Evolutionary conservation across 2,329 filamentous ascomycete species (phyloP), one percentile per base, ranked within the genome.

Genomic region (Cercospora nicotianae): DNA sequence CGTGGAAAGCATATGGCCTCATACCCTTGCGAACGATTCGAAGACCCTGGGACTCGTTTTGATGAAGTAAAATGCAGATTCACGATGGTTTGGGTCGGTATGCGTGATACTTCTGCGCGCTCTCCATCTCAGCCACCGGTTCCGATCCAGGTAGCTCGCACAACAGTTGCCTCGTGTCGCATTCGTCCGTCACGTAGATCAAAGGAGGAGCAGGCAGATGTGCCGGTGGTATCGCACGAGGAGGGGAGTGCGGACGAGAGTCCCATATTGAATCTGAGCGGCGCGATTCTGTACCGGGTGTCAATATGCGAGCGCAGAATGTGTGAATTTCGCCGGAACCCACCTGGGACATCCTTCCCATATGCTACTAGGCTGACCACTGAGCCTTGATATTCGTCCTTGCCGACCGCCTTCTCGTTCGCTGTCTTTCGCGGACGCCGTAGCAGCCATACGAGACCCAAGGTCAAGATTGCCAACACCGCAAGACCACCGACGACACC

Each of bases 401-500:
- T 58, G 8, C 10, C 39, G 55, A n/a, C 28, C 9, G 16, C 28
- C 12, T 53, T 61, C 23, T 61, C 57, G 6, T 20, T 18, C 26
- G 16, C 9, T 8, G 39, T 39, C 28, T 30, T 60, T 9, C 58
- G 62, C 16, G 28, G 45, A 18, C 66, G 66, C 13, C 66, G 57
- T 16, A 65, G 58, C 9, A 68, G 66, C 62, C 66, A 65, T 16
- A 65, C 31, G 12, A 68, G 42, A 13, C 62, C 66, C 18, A 65
- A 55, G 5, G 39, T 45, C 13, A 68, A 53, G 9, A 63, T 39
- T 55, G 66, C 66, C 9, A 63, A 18, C 26, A 68, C 63, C 7
- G 62, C 66, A 39, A 67, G 53, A 31, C 62, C 66, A 13, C 66
- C 66, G 3, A 67, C 62, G 23, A 65, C 58, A 16, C 62, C 66